Evolutionary conservation across 257 asterid genomes (phyloP).

Genomic region (Eustoma russellianum): DNA sequence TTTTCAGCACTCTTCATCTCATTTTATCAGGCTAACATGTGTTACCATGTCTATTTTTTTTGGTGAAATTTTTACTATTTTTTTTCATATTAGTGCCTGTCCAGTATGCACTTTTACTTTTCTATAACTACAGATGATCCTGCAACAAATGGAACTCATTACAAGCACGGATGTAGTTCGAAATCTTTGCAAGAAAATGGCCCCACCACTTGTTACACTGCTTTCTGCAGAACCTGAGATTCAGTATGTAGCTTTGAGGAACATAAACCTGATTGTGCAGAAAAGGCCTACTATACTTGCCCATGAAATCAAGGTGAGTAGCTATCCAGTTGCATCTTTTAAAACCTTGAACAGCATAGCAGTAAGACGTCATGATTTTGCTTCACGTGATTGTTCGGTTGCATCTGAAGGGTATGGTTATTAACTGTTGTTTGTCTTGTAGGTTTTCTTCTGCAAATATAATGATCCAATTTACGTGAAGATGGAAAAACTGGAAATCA

Average conservation of each 20-base stretch:
- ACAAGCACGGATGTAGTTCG: conserved; percentile 96
- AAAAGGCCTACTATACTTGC: conserved; percentile 96
- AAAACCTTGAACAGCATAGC: background rate
- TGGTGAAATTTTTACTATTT: background rate
- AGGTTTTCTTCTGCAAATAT: conserved; percentile 99
- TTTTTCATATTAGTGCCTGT: conserved; percentile 1
- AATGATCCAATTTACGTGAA: conserved; percentile 98
- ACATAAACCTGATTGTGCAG: conserved; percentile 94
- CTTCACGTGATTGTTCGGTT: conserved; percentile 2
- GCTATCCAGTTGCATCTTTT: conserved; percentile 4
- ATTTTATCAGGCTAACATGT: too few relatives aligned
- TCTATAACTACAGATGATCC: conserved; percentile 72
- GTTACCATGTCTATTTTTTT: too few relatives aligned
- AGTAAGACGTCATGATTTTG: conserved; percentile 8
- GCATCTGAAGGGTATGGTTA: background rate
- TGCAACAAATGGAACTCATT: conserved; percentile 96
- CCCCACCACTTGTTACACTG: conserved; percentile 96
- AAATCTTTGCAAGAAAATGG: conserved; percentile 99
- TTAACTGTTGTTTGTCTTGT: background rate
- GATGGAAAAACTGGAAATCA: conserved; percentile 97
- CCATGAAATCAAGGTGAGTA: conserved; percentile 81
- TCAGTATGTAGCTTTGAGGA: conserved; percentile 88
- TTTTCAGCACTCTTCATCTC: too few relatives aligned
- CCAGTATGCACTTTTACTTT: conserved; percentile 6
- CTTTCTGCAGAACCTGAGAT: conserved; percentile 97